Conservation (phyloP, 139 green algal genomes). For the Marvania coccoides region DNA sequence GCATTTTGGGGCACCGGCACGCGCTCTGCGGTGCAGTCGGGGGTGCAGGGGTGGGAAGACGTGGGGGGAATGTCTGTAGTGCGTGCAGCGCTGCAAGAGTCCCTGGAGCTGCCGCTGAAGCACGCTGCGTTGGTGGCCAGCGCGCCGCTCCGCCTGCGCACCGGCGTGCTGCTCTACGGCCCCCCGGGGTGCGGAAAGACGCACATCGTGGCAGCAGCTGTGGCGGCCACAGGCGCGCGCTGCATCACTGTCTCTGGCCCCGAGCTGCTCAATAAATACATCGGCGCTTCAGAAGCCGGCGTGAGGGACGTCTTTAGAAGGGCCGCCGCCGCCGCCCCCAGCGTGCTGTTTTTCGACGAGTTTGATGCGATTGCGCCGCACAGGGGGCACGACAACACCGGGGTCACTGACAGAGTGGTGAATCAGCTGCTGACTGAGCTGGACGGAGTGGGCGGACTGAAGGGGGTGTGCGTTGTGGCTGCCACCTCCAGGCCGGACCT, state of each 20-base stretch:
- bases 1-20: conserved; percentile 52
- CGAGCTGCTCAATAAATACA: conserved; percentile 99
- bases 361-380: conserved; percentile 94
- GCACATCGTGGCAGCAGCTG: conserved; percentile 74
- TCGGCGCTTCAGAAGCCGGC: conserved; percentile 85
- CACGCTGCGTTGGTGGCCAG: conserved; percentile 43
- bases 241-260: conserved; percentile 81
- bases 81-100: conserved; percentile 66
- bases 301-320: conserved; percentile 86
- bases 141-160: conserved; percentile 80
- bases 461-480: conserved; percentile 83
- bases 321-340: conserved; percentile 77
- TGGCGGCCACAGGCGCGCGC: conserved; percentile 62
- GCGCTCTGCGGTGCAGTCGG: conserved; percentile 7
- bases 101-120: conserved; percentile 69
- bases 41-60: conserved; percentile 60
- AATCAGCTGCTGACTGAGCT: conserved; percentile 98
- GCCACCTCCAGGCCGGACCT: conserved; percentile 87
- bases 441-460: conserved; percentile 88
- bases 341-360: conserved; percentile 99
- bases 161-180: conserved; percentile 93
- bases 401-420: conserved; percentile 89
- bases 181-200: conserved; percentile 95
- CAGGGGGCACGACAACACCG: conserved; percentile 89
- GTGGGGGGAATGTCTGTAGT: conserved; percentile 80